phyloP scores from a whole-genome alignment of 2,329 filamentous ascomycete genomes.

The Elsinoe australis region DNA sequence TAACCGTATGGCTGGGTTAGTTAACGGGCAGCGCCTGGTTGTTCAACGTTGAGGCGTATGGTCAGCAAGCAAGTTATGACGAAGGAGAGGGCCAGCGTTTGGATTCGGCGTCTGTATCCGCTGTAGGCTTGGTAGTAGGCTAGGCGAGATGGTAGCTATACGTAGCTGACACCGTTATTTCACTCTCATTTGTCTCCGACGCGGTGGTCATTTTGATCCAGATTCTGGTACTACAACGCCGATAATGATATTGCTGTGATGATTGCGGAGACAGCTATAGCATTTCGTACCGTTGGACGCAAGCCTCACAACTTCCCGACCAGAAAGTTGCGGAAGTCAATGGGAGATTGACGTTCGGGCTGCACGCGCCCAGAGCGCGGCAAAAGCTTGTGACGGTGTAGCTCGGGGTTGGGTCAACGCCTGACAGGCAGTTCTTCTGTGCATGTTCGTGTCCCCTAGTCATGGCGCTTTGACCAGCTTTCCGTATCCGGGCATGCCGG shows the following conservation, averaged over 20 bases:
- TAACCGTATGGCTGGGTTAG: neutral
- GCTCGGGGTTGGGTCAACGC: neutral
- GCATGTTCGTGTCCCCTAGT: neutral
- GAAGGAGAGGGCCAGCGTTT: neutral
- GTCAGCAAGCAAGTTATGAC: too few relatives aligned
- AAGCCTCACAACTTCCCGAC: slow-evolving; percentile 10
- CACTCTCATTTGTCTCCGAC: too few relatives aligned
- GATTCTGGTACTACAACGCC: too few relatives aligned
- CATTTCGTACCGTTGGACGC: too few relatives aligned
- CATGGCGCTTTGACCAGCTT: neutral
- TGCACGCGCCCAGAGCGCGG: slow-evolving; percentile 6
- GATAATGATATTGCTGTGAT: too few relatives aligned
- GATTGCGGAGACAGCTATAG: too few relatives aligned
- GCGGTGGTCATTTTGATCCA: too few relatives aligned
- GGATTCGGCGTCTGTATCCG: neutral
- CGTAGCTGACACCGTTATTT: too few relatives aligned
- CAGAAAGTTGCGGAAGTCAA: neutral
- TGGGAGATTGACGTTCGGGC: slow-evolving; percentile 5
- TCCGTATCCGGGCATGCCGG: slow-evolving; percentile 1
- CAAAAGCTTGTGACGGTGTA: slow-evolving; percentile 13
- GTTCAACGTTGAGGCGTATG: too few relatives aligned
- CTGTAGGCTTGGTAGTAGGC: slow-evolving; percentile 7
- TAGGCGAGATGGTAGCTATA: neutral
- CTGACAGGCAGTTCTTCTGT: slow-evolving; percentile 14
- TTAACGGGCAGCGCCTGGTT: too few relatives aligned